Evolutionary conservation across 78 protist species (phyloP), one percentile per base, ranked within the genome.

Genomic region (Corallochytrium limacisporum): DNA sequence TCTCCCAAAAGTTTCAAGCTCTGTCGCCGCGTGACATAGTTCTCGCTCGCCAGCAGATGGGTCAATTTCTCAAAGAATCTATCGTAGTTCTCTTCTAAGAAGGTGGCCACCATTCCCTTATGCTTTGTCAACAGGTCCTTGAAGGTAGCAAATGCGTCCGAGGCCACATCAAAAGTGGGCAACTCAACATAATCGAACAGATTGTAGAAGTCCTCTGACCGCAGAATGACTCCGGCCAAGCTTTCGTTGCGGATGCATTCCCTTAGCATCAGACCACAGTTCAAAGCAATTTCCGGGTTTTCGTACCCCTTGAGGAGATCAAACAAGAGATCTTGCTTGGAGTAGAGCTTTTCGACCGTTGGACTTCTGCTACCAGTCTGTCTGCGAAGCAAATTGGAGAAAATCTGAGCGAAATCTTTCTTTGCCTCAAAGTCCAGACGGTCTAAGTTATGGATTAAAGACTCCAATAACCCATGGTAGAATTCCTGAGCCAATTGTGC

Each of bases 81-180:
- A n/a, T 74, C 86, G 55, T 81, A 89, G 62, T 87, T 60, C 26
- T 38, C 53, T 33, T 62, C 80, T 47, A 87, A 26, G 51, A 72
- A 87, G 22, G 74, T 83, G 16, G 90, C 82, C 29, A 44, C 60
- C n/a, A 83, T 1, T 3, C 46, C 53, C 56, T 88, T 88, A 77
- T 93, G 95, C 48, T 55, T 40, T 0, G 90, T 85, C 28, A 93
- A 65, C 29, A 85, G 38, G 2, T 91, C 96, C 54, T 79, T 78
- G 74, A 90, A 74, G 9, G 98, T 82, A 43, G 92, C 67, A 61
- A 91, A 91, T 7, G 94, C 91, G 32, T 93, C 98, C 18, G 91
- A 81, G 12, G 94, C 89, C 0, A 90, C 80, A 40, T 93, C 98
- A 38, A 93, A 93, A 20, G 82, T 67, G 37, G 79, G n/a, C 37